Percentiles rank a stretch among this genome's conserved stretches.
phyloP scores from a whole-genome alignment of 169 alveolate genomes.

The Perkinsus marinus region DNA sequence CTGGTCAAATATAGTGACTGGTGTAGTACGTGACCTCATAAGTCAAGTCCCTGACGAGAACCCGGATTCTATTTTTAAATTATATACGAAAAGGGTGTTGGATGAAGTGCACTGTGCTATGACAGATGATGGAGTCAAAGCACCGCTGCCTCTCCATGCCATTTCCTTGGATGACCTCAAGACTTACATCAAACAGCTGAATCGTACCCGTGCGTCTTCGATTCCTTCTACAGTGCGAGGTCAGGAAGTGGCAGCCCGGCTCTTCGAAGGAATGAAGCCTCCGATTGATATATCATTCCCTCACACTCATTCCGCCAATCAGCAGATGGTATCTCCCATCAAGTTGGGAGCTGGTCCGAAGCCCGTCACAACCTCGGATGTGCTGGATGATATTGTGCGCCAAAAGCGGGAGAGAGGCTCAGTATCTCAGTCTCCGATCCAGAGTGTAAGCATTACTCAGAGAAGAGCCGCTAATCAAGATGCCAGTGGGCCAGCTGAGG shows the following conservation, averaged over 20 bases:
- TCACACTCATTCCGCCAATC: neutral
- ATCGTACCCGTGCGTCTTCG: neutral
- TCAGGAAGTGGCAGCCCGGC: neutral
- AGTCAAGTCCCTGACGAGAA: neutral
- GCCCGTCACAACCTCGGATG: neutral
- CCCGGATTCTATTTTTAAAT: neutral
- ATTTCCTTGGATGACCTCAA: neutral
- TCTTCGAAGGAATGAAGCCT: neutral
- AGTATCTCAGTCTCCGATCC: too few species aligned
- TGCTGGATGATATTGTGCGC: neutral
- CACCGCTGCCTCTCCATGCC: neutral
- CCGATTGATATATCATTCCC: too few species aligned
- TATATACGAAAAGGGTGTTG: too few species aligned
- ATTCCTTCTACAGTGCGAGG: neutral
- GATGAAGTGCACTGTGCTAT: neutral
- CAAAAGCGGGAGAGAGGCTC: neutral
- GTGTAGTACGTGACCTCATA: neutral
- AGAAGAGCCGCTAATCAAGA: too few species aligned
- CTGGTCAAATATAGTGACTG: neutral
- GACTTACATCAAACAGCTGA: neutral
- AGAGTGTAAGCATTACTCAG: too few species aligned
- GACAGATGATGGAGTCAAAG: neutral
- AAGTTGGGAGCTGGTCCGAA: neutral
- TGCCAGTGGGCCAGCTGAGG: too few species aligned
- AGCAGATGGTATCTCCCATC: neutral